Percentiles rank a stretch among this genome's conserved stretches.
Evolutionary conservation across 2,329 filamentous ascomycete species (phyloP).

Genomic region (Rhytidhysteron rufulum): DNA sequence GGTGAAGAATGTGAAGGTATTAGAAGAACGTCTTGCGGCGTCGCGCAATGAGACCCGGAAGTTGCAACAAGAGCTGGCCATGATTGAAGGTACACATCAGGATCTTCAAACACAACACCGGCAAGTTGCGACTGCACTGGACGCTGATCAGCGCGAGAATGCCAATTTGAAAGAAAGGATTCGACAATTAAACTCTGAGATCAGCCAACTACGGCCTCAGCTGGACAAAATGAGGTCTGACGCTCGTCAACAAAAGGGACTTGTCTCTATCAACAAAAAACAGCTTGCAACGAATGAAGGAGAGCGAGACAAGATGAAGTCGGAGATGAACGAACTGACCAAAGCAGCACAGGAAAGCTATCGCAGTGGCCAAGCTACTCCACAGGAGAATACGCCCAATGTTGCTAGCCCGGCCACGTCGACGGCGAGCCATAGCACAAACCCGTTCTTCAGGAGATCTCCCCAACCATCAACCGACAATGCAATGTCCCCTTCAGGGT

Average conservation of each 20-base stretch:
- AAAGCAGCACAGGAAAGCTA: slow-evolving; percentile 57
- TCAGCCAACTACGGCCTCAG: slow-evolving; percentile 79
- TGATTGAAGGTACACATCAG: slow-evolving; percentile 74
- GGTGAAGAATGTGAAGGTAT: slow-evolving; percentile 74
- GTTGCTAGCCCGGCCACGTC: slow-evolving; percentile 65
- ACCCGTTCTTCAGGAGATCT: slow-evolving; percentile 83
- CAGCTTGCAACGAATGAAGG: slow-evolving; percentile 85
- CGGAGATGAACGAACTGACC: slow-evolving; percentile 67
- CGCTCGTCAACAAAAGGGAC: slow-evolving; percentile 89
- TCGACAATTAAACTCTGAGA: slow-evolving; percentile 73
- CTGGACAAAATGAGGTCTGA: slow-evolving; percentile 92
- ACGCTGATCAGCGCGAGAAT: slow-evolving; percentile 88
- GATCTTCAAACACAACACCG: slow-evolving; percentile 81
- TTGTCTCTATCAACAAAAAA: slow-evolving; percentile 98
- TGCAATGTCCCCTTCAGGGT: slow-evolving; percentile 49
- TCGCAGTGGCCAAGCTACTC: slow-evolving; percentile 34
- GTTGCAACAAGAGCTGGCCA: slow-evolving; percentile 76
- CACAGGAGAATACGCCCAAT: slow-evolving; percentile 32
- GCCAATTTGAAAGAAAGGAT: slow-evolving; percentile 82
- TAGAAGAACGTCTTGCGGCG: slow-evolving; percentile 76
- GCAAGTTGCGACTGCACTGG: slow-evolving; percentile 68
- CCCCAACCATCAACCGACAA: slow-evolving; percentile 48
- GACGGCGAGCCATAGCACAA: slow-evolving; percentile 69
- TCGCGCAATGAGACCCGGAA: slow-evolving; percentile 80
- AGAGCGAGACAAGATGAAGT: slow-evolving; percentile 82